These are phyloP conservation scores for Coprinellus aureogranulatus DNA, from an alignment of 768 basidiomycete genomes.

Conservation along the genomic window DNA sequence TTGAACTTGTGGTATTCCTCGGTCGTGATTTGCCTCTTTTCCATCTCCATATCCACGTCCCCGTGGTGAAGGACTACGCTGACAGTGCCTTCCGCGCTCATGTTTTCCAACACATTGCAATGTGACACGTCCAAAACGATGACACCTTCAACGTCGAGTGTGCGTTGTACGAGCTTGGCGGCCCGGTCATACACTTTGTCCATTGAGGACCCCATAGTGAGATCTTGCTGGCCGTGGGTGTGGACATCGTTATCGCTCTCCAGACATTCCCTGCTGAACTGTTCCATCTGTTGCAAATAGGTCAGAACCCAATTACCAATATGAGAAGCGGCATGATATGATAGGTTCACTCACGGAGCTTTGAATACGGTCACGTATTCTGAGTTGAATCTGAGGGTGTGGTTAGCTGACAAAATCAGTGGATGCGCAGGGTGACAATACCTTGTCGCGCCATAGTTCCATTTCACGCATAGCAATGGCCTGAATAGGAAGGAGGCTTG, in stretches of 20 bases:
- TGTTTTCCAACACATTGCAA: slow-evolving; percentile 80
- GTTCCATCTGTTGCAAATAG: slow-evolving; percentile 86
- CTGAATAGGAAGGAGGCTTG: slow-evolving; percentile 36
- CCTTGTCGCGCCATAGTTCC: slow-evolving; percentile 95
- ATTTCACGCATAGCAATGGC: slow-evolving; percentile 93
- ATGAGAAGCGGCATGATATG: neutral
- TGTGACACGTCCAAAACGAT: slow-evolving; percentile 91
- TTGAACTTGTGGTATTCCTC: slow-evolving; percentile 76
- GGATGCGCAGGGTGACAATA: slow-evolving; percentile 19
- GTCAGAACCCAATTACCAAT: neutral
- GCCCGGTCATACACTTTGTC: slow-evolving; percentile 90
- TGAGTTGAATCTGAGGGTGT: slow-evolving; percentile 68
- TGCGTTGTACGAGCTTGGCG: slow-evolving; percentile 82
- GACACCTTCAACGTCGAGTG: slow-evolving; percentile 89
- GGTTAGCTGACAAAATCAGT: neutral
- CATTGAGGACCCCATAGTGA: slow-evolving; percentile 55
- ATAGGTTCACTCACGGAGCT: slow-evolving; percentile 57
- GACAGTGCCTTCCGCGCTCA: slow-evolving; percentile 57
- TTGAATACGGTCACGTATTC: slow-evolving; percentile 89
- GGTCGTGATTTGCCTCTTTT: slow-evolving; percentile 53
- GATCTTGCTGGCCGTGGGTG: slow-evolving; percentile 31
- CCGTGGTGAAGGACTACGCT: slow-evolving; percentile 72
- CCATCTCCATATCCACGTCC: slow-evolving; percentile 51
- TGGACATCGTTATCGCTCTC: slow-evolving; percentile 74
- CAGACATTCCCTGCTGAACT: slow-evolving; percentile 91